Conservation (phyloP, 306 rosid species). For the Ceratonia siliqua region DNA sequence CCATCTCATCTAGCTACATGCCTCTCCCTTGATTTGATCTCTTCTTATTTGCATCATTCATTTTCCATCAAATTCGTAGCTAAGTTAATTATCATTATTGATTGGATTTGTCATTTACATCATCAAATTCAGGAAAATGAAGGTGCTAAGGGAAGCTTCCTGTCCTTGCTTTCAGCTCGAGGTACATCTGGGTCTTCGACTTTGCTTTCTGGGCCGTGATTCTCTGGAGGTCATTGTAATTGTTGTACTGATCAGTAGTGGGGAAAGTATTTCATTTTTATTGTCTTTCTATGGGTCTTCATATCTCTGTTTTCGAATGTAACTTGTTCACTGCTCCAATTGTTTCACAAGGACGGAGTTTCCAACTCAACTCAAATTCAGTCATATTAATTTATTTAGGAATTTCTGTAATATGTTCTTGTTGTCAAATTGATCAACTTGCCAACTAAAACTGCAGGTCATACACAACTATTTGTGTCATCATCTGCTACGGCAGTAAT, state of each 20-base stretch:
- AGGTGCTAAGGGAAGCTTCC: conserved; percentile 47
- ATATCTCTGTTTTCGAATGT: not conserved
- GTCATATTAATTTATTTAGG: not conserved
- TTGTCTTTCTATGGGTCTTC: not conserved
- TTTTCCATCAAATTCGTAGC: not conserved
- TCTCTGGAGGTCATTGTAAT: not conserved
- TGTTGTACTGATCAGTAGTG: conserved; percentile 5
- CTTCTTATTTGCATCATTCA: conserved; percentile 14
- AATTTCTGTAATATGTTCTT: not conserved
- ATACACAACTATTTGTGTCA: not conserved
- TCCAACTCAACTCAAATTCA: not conserved
- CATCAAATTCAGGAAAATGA: conserved; percentile 51
- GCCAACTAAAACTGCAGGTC: not conserved
- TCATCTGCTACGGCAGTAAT: not conserved
- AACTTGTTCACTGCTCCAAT: not conserved
- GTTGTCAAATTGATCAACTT: not conserved
- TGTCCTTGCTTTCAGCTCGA: conserved; percentile 61
- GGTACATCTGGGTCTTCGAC: conserved; percentile 41
- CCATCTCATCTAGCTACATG: not conserved
- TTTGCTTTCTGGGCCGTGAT: not conserved
- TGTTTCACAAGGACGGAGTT: not conserved
- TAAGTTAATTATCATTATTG: not conserved
- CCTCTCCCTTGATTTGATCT: not conserved
- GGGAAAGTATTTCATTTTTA: not conserved
- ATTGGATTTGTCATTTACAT: not conserved